A percentile compares a stretch with the other conserved stretches of the same genome.
Evolutionary conservation across 768 basidiomycete genomes (phyloP).

Genomic region (Pleurotus ostreatus): DNA sequence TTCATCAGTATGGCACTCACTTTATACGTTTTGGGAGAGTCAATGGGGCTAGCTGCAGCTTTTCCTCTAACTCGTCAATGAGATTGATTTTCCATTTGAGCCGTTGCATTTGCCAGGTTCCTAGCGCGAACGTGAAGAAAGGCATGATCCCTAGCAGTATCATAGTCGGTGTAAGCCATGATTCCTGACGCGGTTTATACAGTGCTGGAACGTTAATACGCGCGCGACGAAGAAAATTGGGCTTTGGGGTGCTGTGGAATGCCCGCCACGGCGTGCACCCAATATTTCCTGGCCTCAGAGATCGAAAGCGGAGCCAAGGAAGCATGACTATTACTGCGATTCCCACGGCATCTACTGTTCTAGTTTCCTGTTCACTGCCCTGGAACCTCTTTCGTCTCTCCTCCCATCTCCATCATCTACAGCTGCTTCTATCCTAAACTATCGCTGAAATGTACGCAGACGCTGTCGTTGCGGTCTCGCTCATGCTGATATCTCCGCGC

Average conservation of each 20-base stretch:
- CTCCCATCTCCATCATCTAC: background rate
- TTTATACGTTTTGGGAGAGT: conserved; percentile 81
- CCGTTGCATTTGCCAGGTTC: conserved; percentile 91
- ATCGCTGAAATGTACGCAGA: conserved; percentile 6
- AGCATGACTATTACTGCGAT: conserved; percentile 5
- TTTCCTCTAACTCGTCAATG: conserved; percentile 91
- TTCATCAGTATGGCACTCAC: conserved; percentile 40
- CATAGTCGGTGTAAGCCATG: conserved; percentile 68
- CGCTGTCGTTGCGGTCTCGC: background rate
- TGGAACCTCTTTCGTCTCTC: too few relatives aligned
- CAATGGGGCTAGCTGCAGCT: conserved; percentile 77
- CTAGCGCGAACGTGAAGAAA: conserved; percentile 84
- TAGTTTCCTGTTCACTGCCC: background rate
- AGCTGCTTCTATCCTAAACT: background rate
- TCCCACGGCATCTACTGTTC: conserved; percentile 9
- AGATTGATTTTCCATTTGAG: conserved; percentile 93
- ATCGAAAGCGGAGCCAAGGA: conserved; percentile 4
- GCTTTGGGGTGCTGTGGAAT: background rate
- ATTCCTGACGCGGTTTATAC: conserved; percentile 56
- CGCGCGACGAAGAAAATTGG: conserved; percentile 8
- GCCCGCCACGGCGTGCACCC: background rate
- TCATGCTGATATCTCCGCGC: background rate
- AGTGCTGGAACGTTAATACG: conserved; percentile 34
- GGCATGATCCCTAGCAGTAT: conserved; percentile 81
- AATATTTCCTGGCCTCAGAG: background rate